Conservation (phyloP, 495 filamentous ascomycete species). For the Neurospora sp. region DNA sequence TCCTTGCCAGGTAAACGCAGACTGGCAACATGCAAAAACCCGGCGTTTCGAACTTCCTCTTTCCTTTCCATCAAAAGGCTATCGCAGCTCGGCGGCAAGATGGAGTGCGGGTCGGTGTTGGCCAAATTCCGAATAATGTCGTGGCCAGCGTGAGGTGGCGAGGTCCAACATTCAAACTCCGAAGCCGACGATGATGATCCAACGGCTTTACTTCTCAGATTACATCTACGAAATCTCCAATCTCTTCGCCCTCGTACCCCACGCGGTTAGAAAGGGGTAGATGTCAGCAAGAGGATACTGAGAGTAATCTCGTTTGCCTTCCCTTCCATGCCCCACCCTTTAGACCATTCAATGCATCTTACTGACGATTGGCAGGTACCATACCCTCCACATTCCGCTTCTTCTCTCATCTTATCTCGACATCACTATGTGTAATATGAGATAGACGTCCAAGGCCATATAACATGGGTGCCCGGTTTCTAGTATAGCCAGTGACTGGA, state of each 20-base stretch:
- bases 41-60: neutral
- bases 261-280: too few species aligned
- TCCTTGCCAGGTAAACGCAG: neutral
- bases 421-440: neutral
- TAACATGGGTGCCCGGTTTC: neutral
- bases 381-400: neutral
- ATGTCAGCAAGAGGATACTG: too few species aligned
- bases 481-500: neutral
- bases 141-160: too few species aligned
- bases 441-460: neutral
- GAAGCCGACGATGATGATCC: too few species aligned
- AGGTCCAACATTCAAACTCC: too few species aligned
- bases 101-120: too few species aligned
- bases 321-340: neutral
- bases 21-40: neutral
- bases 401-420: neutral
- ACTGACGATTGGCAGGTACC: neutral
- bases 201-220: too few species aligned
- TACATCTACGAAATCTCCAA: too few species aligned
- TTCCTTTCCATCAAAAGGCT: neutral
- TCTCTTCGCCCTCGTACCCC: too few species aligned
- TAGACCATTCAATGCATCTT: neutral
- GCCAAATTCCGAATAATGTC: too few species aligned
- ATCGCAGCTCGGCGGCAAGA: neutral
- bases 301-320: too few species aligned